Percentiles rank a stretch among this genome's conserved stretches.
Conservation (phyloP, 2,329 filamentous ascomycete species). For the Ceratocystis variospora region DNA sequence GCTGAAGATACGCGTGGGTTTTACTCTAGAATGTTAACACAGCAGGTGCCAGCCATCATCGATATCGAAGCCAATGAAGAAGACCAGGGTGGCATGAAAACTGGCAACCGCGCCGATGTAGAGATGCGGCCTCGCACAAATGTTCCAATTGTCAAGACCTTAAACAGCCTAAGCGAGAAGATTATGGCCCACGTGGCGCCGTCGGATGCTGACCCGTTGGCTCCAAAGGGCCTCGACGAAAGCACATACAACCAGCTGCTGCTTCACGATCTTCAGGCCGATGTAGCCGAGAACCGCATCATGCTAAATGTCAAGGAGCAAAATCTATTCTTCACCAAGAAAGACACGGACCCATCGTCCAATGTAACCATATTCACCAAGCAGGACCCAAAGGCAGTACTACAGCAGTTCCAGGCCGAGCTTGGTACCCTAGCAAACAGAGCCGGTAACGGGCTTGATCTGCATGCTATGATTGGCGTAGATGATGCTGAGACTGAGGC, state of each 20-base stretch:
- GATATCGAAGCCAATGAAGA: constrained; percentile 90
- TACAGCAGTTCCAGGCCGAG: constrained; percentile 50
- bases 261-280: constrained; percentile 65
- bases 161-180: constrained; percentile 86
- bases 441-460: constrained; percentile 39
- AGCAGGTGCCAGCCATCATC: constrained; percentile 74
- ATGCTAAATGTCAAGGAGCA: constrained; percentile 81
- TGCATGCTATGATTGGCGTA: constrained; percentile 53
- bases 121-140: constrained; percentile 78
- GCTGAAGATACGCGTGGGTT: constrained; percentile 48
- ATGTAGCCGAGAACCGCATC: constrained; percentile 61
- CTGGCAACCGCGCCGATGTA: constrained; percentile 73
- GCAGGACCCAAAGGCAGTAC: constrained; percentile 55
- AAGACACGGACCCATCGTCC: constrained; percentile 34
- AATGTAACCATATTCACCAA: constrained; percentile 45
- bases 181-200: constrained; percentile 80
- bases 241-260: constrained; percentile 60
- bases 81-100: constrained; percentile 69
- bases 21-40: constrained; percentile 41
- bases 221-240: constrained; percentile 48
- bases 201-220: constrained; percentile 53
- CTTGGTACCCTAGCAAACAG: constrained; percentile 40
- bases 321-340: constrained; percentile 61
- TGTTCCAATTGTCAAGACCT: constrained; percentile 72
- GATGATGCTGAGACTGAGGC: constrained; percentile 57